Percentiles rank a stretch among this genome's conserved stretches.
These are phyloP conservation scores for Botrytis cinerea DNA, from an alignment of 2,329 filamentous ascomycete genomes.

Conservation along the genomic window DNA sequence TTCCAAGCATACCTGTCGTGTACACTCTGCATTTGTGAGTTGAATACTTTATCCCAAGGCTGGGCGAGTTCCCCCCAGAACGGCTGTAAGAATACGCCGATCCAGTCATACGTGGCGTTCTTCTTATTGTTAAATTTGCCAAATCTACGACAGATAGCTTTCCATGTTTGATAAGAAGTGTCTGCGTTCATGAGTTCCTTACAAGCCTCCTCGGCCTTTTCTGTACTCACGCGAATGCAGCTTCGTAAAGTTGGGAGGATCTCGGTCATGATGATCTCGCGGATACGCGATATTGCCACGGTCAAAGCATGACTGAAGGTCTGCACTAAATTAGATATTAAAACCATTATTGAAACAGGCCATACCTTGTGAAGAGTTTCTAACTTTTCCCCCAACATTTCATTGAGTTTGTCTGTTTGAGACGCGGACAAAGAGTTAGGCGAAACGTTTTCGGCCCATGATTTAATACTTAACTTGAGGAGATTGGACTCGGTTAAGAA, in stretches of 20 bases:
- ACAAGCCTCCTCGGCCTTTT: not conserved
- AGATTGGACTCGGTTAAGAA: not conserved
- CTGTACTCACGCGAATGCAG: not conserved
- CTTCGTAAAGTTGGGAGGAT: not conserved
- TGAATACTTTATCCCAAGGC: conserved; percentile 2
- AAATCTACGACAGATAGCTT: not conserved
- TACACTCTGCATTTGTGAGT: not conserved
- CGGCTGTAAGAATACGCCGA: not conserved
- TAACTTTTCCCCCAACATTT: not conserved
- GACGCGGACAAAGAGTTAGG: not conserved
- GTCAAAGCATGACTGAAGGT: not conserved
- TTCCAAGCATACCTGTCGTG: not conserved
- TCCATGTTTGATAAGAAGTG: not conserved
- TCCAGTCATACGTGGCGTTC: not conserved
- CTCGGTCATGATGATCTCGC: not conserved
- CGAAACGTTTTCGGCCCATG: not conserved
- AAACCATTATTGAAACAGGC: not conserved
- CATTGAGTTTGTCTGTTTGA: not conserved
- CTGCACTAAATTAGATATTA: not conserved
- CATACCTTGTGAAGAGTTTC: not conserved
- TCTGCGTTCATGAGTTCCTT: not conserved
- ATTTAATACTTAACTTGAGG: not conserved
- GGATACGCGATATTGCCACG: not conserved
- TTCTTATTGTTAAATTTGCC: not conserved
- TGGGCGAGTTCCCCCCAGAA: not conserved